These are phyloP conservation scores for Phytophthora parvispora DNA, from an alignment of 352 stramenopile genomes.

Conservation along the genomic window DNA sequence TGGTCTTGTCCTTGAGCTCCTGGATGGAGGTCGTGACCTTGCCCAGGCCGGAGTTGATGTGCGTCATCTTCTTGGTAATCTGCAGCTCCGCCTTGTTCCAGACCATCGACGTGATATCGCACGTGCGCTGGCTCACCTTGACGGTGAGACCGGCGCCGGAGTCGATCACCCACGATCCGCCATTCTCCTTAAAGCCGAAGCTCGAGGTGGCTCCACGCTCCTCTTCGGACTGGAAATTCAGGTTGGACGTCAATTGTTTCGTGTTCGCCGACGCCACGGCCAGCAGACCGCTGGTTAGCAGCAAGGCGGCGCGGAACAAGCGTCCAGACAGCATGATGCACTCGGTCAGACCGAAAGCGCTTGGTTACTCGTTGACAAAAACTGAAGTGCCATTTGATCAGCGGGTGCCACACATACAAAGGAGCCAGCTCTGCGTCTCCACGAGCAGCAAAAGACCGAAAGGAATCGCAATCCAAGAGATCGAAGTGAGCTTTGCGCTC, in stretches of 20 bases:
- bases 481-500: slow-evolving; percentile 27
- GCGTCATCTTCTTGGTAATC: slow-evolving; percentile 54
- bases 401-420: too few relatives aligned
- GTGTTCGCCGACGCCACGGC: slow-evolving; percentile 21
- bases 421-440: slow-evolving; percentile 5
- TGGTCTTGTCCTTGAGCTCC: slow-evolving; percentile 44
- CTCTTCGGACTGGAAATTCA: slow-evolving; percentile 30
- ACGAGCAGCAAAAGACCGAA: slow-evolving; percentile 9
- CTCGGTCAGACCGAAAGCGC: not conserved
- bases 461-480: slow-evolving; percentile 21
- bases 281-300: slow-evolving; percentile 23
- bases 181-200: slow-evolving; percentile 51
- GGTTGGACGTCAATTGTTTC: slow-evolving; percentile 28
- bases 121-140: slow-evolving; percentile 49
- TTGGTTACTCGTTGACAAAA: slow-evolving; percentile 19
- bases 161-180: slow-evolving; percentile 52
- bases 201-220: slow-evolving; percentile 14
- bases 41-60: slow-evolving; percentile 62
- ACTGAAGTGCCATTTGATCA: slow-evolving; percentile 20
- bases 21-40: slow-evolving; percentile 46
- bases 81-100: slow-evolving; percentile 62
- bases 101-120: slow-evolving; percentile 62
- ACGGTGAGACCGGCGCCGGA: slow-evolving; percentile 47
- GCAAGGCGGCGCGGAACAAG: slow-evolving; percentile 21
- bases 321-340: slow-evolving; percentile 23